phyloP scores from a whole-genome alignment of 805 yeast species.

The Saturnispora sekii region DNA sequence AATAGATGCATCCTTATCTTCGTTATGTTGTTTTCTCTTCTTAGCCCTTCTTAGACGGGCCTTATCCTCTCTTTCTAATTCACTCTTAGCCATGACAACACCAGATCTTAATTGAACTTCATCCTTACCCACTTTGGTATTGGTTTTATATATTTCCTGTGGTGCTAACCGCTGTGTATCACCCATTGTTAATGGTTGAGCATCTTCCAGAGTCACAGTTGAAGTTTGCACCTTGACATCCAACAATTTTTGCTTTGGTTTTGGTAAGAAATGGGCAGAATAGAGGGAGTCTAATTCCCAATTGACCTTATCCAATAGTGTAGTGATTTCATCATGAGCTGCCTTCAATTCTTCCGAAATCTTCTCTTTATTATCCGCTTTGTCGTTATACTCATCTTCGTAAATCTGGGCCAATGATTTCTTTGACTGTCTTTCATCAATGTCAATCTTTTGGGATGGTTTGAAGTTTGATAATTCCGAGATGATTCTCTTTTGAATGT shows the following conservation, averaged over 20 bases:
- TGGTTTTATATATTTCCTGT: constrained; percentile 70
- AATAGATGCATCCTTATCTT: constrained; percentile 21
- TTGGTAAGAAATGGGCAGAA: constrained; percentile 93
- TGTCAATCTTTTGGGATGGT: constrained; percentile 45
- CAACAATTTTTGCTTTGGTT: constrained; percentile 70
- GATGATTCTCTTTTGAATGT: constrained; percentile 63
- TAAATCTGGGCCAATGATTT: constrained; percentile 88
- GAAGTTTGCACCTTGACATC: constrained; percentile 79
- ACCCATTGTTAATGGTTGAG: constrained; percentile 82
- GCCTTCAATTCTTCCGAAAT: constrained; percentile 52
- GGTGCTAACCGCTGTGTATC: constrained; percentile 78
- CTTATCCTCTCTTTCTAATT: constrained; percentile 74
- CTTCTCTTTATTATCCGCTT: constrained; percentile 30
- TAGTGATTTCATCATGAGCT: constrained; percentile 71
- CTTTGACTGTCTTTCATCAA: constrained; percentile 73
- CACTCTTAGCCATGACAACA: constrained; percentile 70
- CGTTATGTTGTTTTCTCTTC: constrained; percentile 54
- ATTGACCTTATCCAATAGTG: constrained; percentile 49
- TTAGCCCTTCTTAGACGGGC: constrained; percentile 79
- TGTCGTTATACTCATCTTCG: constrained; percentile 62
- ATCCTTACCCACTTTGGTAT: constrained; percentile 34
- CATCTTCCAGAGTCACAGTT: constrained; percentile 87
- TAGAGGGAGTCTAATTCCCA: constrained; percentile 79
- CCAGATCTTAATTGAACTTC: constrained; percentile 72
- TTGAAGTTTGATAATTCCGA: constrained; percentile 57